phyloP scores from a whole-genome alignment of 768 basidiomycete genomes.

The Pleurotus citrinopileatus region DNA sequence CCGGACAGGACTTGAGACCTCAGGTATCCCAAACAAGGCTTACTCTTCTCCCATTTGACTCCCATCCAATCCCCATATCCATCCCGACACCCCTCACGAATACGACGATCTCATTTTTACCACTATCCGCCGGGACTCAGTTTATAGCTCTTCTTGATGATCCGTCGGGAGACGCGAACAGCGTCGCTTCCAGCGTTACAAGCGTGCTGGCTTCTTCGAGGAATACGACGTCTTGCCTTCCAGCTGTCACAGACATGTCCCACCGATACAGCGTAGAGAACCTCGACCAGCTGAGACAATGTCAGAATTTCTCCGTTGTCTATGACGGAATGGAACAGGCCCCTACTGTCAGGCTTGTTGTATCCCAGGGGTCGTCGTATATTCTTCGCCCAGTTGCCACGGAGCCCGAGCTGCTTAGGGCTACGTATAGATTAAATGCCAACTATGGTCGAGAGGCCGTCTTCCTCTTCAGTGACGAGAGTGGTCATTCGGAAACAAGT shows the following conservation, averaged over 20 bases:
- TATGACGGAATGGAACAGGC: slow-evolving; percentile 33
- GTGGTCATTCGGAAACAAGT: slow-evolving; percentile 37
- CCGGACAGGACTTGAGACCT: slow-evolving; percentile 33
- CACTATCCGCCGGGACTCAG: slow-evolving; percentile 42
- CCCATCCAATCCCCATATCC: slow-evolving; percentile 43
- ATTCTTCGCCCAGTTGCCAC: slow-evolving; percentile 18
- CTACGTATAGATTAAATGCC: slow-evolving; percentile 41
- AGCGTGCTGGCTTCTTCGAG: slow-evolving; percentile 37
- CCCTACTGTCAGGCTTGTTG: slow-evolving; percentile 36
- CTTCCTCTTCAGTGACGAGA: slow-evolving; percentile 41
- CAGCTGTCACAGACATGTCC: slow-evolving; percentile 12
- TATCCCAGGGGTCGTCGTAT: slow-evolving; percentile 29
- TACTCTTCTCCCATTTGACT: slow-evolving; percentile 52
- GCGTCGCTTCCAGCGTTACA: slow-evolving; percentile 46
- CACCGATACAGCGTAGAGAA: slow-evolving; percentile 29
- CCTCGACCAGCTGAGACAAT: slow-evolving; percentile 36
- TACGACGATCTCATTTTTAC: slow-evolving; percentile 46
- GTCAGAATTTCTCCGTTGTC: slow-evolving; percentile 42
- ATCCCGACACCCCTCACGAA: slow-evolving; percentile 35
- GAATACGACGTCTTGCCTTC: slow-evolving; percentile 40
- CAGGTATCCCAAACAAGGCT: slow-evolving; percentile 32
- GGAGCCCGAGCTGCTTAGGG: slow-evolving; percentile 26
- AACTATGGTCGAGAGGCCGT: slow-evolving; percentile 33
- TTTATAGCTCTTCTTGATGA: slow-evolving; percentile 60
- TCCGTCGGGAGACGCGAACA: slow-evolving; percentile 33